These are phyloP conservation scores for Entomortierella chlamydospora DNA, from an alignment of 192 early-diverging fungal species.

Conservation along the genomic window DNA sequence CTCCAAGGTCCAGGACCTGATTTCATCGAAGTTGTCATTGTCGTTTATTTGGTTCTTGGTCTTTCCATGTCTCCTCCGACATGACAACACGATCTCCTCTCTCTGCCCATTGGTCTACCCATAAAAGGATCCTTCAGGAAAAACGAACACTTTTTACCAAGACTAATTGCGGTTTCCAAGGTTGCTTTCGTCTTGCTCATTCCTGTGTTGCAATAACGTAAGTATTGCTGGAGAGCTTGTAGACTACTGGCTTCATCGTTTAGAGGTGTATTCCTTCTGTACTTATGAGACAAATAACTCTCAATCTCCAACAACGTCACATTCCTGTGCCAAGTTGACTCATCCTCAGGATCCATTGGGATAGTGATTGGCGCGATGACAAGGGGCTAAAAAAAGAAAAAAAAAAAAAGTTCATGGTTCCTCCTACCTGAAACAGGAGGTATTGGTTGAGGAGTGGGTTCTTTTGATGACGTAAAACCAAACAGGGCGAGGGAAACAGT, in stretches of 20 bases:
- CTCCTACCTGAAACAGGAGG: too few relatives aligned
- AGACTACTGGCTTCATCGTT: background rate
- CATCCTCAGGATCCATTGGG: background rate
- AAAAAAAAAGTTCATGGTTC: too few relatives aligned
- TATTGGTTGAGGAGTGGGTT: background rate
- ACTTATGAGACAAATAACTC: background rate
- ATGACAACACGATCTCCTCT: conserved; percentile 6
- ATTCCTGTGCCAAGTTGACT: background rate
- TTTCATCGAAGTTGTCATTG: background rate
- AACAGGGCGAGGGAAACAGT: background rate
- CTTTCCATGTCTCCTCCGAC: conserved; percentile 9
- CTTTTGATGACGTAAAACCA: background rate
- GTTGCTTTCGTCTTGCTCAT: background rate
- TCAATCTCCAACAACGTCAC: conserved; percentile 5
- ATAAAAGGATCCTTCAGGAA: conserved; percentile 6
- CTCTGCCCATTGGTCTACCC: conserved; percentile 7
- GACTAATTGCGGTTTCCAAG: background rate
- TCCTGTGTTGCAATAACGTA: background rate
- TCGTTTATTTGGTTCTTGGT: conserved; percentile 10
- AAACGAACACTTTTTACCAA: background rate
- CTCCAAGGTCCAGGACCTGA: conserved; percentile 9
- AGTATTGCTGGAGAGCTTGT: background rate
- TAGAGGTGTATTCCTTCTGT: background rate
- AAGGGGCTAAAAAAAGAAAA: too few relatives aligned
- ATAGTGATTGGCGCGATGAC: too few relatives aligned